Evolutionary conservation across 1,284 basidiomycete species (phyloP).

Genomic region (Malassezia sp.): DNA sequence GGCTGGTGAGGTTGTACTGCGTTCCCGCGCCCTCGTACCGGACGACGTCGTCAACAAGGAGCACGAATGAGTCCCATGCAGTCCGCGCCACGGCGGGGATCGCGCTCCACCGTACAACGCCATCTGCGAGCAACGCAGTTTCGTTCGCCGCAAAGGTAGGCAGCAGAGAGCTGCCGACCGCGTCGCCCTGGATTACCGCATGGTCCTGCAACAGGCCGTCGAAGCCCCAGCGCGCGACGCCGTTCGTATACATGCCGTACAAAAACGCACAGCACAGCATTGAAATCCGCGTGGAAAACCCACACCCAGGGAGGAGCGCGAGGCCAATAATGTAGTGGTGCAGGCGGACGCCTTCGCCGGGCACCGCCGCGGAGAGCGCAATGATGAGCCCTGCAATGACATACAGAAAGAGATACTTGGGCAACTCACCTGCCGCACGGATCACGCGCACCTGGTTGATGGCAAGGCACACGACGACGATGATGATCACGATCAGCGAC

Average conservation of each 20-base stretch:
- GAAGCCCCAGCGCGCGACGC: slow-evolving; percentile 49
- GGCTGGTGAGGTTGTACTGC: slow-evolving; percentile 21
- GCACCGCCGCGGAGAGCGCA: slow-evolving; percentile 60
- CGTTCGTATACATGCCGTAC: slow-evolving; percentile 61
- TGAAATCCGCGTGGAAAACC: slow-evolving; percentile 66
- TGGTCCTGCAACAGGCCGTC: slow-evolving; percentile 68
- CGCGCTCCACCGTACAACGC: slow-evolving; percentile 54
- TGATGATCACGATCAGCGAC: slow-evolving; percentile 59
- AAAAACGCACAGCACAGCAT: slow-evolving; percentile 69
- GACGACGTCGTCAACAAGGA: slow-evolving; percentile 75
- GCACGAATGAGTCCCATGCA: slow-evolving; percentile 61
- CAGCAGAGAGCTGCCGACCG: slow-evolving; percentile 57
- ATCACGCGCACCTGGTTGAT: slow-evolving; percentile 72
- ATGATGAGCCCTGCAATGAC: slow-evolving; percentile 57
- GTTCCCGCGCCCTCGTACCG: slow-evolving; percentile 58
- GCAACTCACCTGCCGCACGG: slow-evolving; percentile 68
- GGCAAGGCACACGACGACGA: slow-evolving; percentile 49
- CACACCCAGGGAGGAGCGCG: slow-evolving; percentile 63
- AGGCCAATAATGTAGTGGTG: slow-evolving; percentile 60
- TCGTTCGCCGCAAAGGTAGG: slow-evolving; percentile 55
- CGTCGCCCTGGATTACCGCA: slow-evolving; percentile 65
- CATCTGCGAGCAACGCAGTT: slow-evolving; percentile 9
- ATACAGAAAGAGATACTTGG: slow-evolving; percentile 53
- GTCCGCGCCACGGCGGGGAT: slow-evolving; percentile 49
- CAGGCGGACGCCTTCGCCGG: slow-evolving; percentile 49